These are phyloP conservation scores for Solanum habrochaites DNA, from an alignment of 257 asterid genomes.

Conservation along the genomic window DNA sequence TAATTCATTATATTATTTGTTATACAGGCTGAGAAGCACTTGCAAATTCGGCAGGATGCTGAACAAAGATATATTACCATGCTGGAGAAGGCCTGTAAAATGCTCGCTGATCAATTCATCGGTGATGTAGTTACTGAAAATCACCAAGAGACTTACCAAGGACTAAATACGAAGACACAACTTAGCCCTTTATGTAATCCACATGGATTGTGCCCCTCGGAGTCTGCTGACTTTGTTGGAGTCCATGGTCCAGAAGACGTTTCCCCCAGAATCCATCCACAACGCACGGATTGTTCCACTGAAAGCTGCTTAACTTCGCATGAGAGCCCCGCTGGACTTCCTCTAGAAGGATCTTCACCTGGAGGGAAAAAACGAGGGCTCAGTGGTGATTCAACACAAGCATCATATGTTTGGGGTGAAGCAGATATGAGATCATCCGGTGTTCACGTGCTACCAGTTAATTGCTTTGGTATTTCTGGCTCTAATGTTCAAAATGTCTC, in stretches of 20 bases:
- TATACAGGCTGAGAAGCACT: constrained; percentile 66
- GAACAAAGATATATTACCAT: constrained; percentile 60
- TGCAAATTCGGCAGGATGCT: constrained; percentile 74
- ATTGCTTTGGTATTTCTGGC: constrained; percentile 26
- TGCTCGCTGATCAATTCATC: constrained; percentile 66
- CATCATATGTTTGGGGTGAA: constrained; percentile 43
- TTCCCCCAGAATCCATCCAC: constrained; percentile 35
- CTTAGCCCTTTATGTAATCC: constrained; percentile 10
- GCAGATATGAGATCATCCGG: constrained; percentile 30
- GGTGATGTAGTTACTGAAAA: constrained; percentile 31
- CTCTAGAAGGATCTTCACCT: constrained; percentile 43
- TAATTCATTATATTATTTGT: background rate
- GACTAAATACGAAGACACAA: constrained; percentile 15
- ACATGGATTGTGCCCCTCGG: constrained; percentile 23
- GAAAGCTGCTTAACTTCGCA: constrained; percentile 81
- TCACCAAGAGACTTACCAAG: constrained; percentile 28
- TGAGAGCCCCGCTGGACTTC: constrained; percentile 49
- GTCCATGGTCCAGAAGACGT: constrained; percentile 20
- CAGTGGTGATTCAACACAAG: constrained; percentile 32
- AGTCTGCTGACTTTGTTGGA: constrained; percentile 20
- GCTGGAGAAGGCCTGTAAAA: constrained; percentile 71
- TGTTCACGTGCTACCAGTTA: constrained; percentile 20
- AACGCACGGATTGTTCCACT: constrained; percentile 42
- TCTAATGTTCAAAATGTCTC: constrained; percentile 2
- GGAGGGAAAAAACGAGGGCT: constrained; percentile 32